Evolutionary conservation across 2,329 filamentous ascomycete species (phyloP), one percentile per base, ranked within the genome.

Genomic region (Albifimbria verrucaria): DNA sequence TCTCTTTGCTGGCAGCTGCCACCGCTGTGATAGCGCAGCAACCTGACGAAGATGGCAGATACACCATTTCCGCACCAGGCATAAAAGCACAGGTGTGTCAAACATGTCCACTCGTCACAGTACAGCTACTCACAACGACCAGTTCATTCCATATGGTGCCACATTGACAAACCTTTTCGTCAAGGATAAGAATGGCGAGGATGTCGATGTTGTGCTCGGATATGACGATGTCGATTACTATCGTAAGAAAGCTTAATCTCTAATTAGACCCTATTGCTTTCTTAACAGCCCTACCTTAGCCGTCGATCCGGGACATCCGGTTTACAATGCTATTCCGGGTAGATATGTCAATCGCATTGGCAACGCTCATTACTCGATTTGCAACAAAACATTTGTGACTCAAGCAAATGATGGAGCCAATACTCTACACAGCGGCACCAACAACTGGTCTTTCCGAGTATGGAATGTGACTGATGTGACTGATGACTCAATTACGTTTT

Each of bases 311-410:
- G 70, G 75, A 41, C 83, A 86, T 64, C 82, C 77, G 43, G 81
- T 85, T 62, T 81, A 83, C 67, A 85, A 83, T 64, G 73, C 82
- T 65, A 79, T 87, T 25, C 82, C 82, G 6, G 83, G 81, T 9
- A 80, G 83, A 41, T 86, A 87, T 64, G 83, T 82, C 50, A 86
- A 86, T 65, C 79, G 83, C 52, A 86, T 87, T 66, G 82, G 80
- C 65, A 79, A 84, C 63, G 80, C 72, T 52, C 73, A 70, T 48
- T 84, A 83, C 67, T 75, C 66, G 26, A 77, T 85, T 54, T 80
- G 82, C 59, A 75, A 73, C 45, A 70, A 71, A 52, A 75, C 72
- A n/a, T 84, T 79, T 65, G 60, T 75, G 26, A 81, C 82, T 18
- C 69, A 78, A 56, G 68, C 77, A 49, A 86, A 86, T 60, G 81